Evolutionary conservation across 2,329 filamentous ascomycete species (phyloP).

Genomic region (Neurospora crassa): DNA sequence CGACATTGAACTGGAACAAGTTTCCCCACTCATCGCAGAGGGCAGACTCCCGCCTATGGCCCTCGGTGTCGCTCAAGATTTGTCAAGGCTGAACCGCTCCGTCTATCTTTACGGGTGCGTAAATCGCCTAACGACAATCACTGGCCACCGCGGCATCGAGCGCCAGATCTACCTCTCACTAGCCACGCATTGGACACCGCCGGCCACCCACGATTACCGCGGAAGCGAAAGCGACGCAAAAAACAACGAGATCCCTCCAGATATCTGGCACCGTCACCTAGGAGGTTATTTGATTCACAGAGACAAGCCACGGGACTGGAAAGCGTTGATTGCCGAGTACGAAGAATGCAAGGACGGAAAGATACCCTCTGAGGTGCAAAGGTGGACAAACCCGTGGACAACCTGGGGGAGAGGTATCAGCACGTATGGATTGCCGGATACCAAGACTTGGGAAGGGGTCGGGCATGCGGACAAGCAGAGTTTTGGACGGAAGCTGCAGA

Average conservation of each 20-base stretch:
- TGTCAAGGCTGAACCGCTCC: conserved; percentile 44
- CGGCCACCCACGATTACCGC: not conserved
- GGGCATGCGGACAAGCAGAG: conserved; percentile 17
- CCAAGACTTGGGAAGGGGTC: conserved; percentile 19
- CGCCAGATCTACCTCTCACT: conserved; percentile 48
- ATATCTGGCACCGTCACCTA: conserved; percentile 17
- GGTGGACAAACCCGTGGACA: conserved; percentile 19
- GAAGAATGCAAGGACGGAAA: not conserved
- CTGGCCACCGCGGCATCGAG: conserved; percentile 58
- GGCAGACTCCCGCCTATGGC: conserved; percentile 43
- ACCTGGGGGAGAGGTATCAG: conserved; percentile 20
- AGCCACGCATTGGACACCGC: conserved; percentile 13
- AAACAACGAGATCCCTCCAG: conserved; percentile 13
- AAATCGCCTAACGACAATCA: conserved; percentile 53
- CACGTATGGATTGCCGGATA: conserved; percentile 18
- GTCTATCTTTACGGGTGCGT: conserved; percentile 68
- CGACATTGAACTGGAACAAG: conserved; percentile 28
- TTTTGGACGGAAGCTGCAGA: conserved; percentile 13
- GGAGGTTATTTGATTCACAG: conserved; percentile 18
- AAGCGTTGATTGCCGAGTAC: conserved; percentile 10
- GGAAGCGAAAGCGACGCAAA: not conserved
- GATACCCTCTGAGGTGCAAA: conserved; percentile 13
- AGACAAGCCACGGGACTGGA: conserved; percentile 19
- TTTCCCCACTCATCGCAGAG: conserved; percentile 26
- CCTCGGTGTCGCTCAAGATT: conserved; percentile 16